Evolutionary conservation across 176 grass and related monocot genomes (phyloP).

Genomic region (Oryza glumipatula): DNA sequence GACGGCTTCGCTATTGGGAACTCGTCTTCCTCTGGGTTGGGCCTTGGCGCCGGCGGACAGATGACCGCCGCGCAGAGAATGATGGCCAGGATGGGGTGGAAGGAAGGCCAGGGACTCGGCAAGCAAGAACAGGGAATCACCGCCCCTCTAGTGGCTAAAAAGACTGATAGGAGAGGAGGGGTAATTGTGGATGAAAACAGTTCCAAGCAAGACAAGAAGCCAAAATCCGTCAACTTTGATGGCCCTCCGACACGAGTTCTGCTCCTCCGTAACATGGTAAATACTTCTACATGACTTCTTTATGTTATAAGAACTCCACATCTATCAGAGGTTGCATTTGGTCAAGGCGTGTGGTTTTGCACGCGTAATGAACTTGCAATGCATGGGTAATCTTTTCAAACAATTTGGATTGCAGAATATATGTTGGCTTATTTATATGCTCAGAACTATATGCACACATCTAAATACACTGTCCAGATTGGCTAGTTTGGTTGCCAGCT

Average conservation of each 20-base stretch:
- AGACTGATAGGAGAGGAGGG: conserved; percentile 81
- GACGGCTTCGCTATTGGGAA: conserved; percentile 62
- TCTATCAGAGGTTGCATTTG: neutral
- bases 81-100: conserved; percentile 99
- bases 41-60: conserved; percentile 63
- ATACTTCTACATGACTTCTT: neutral
- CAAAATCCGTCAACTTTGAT: conserved; percentile 71
- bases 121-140: conserved; percentile 96
- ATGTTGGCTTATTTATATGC: neutral
- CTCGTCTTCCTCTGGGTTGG: conserved; percentile 62
- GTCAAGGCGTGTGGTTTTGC: neutral
- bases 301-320: neutral
- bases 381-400: neutral
- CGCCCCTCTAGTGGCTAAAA: conserved; percentile 75
- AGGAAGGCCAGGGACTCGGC: conserved; percentile 93
- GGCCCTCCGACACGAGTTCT: conserved; percentile 72
- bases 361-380: neutral
- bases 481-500: neutral
- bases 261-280: conserved; percentile 90
- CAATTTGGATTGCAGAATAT: neutral
- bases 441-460: neutral
- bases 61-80: conserved; percentile 97
- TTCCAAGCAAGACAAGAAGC: conserved; percentile 64
- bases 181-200: conserved; percentile 86
- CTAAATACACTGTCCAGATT: neutral